A percentile compares a stretch with the other conserved stretches of the same genome.
phyloP scores from a whole-genome alignment of 345 rosid genomes.

The Melaleuca alternifolia region DNA sequence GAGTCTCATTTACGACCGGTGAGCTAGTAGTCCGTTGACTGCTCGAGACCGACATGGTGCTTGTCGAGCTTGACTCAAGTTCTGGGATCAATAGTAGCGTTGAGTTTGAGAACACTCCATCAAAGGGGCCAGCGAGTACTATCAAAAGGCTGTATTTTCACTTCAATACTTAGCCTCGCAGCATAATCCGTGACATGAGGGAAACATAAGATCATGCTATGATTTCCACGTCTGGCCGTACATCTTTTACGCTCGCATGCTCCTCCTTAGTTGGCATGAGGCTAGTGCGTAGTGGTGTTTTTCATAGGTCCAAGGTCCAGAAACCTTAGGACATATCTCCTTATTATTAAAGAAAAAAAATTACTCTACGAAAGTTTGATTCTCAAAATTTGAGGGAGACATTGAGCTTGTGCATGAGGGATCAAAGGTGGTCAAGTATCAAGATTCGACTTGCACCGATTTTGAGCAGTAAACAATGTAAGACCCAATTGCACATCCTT shows the following conservation, averaged over 20 bases:
- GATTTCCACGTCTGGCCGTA: not conserved
- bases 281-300: not conserved
- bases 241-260: not conserved
- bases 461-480: fast-evolving
- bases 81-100: no score
- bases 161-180: not conserved
- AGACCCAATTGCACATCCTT: not conserved
- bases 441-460: not conserved
- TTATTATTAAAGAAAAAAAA: not conserved
- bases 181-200: no score
- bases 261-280: not conserved
- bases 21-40: not conserved
- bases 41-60: not conserved
- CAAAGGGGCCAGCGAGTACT: not conserved
- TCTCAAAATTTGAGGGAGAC: not conserved
- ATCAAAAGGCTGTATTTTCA: not conserved
- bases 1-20: not conserved
- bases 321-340: not conserved
- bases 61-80: not conserved
- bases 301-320: not conserved
- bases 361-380: not conserved
- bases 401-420: not conserved
- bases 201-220: no score
- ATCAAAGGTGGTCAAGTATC: not conserved
- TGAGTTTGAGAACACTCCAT: not conserved